Evolutionary conservation across 495 filamentous ascomycete species (phyloP), one percentile per base, ranked within the genome.

Genomic region (Aspergillus kassunensis): DNA sequence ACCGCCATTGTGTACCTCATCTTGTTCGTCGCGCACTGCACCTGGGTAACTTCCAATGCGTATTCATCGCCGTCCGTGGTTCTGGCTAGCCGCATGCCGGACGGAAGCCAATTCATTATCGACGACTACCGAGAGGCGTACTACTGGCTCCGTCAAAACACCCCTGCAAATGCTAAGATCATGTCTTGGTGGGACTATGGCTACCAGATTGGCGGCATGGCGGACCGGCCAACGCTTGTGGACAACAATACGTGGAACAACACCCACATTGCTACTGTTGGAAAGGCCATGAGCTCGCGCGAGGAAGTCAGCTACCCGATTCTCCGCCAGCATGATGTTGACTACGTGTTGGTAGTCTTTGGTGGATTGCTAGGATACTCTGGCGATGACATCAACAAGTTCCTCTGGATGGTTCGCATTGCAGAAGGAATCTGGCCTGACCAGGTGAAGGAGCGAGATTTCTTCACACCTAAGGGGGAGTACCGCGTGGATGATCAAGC

Each of bases 191-290:
- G 95, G 95, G 95, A 99, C 66, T 99, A 99, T 58, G 95, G 95
- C 44, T 99, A 99, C 73, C 95, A 99, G 72, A 99, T 99, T 66
- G 95, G 95, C 73, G 95, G 95, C 51, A 99, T 99, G 95, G 95
- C 95, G 30, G 95, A 99, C 69, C 84, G 95, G 20, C 91, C 95
- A 31, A 99, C 95, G 0, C 78, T 99, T 34, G 95, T 99, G 16
- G 95, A 99, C 74, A 99, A 99, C 75, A 99, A 99, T 71, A 99
- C 95, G 13, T 99, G 95, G 95, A 99, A 99, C 74, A 99, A 99
- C 74, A 99, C 95, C 11, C 95, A 99, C 67, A 99, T 99, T 69
- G 95, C 95, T 33, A 99, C 95, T 12, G 95, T 99, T 43, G 95
- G 95, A 58, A 99, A 99, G 74, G 95, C 95, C 12, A 99, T 99